Evolutionary conservation across 1,284 basidiomycete species (phyloP).

Genomic region (Leccinum fallax): DNA sequence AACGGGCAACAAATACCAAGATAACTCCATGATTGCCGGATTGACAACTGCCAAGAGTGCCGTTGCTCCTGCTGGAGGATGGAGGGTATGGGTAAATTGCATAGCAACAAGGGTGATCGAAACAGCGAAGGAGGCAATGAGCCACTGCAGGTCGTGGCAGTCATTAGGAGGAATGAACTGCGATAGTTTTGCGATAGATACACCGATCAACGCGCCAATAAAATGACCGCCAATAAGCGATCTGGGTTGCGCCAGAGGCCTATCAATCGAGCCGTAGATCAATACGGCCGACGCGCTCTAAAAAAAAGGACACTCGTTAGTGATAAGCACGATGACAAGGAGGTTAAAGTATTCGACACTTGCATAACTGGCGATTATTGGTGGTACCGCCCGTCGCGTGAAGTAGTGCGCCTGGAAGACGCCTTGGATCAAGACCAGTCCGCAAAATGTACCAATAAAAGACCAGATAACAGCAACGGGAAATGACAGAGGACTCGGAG

Average conservation of each 20-base stretch:
- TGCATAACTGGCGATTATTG: constrained; percentile 32
- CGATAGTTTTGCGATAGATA: constrained; percentile 61
- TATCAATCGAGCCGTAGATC: constrained; percentile 58
- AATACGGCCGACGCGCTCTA: constrained; percentile 65
- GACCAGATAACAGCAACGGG: constrained; percentile 33
- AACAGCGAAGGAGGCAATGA: constrained; percentile 57
- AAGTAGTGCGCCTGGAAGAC: constrained; percentile 56
- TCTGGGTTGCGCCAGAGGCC: constrained; percentile 64
- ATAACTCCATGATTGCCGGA: constrained; percentile 46
- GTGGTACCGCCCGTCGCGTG: constrained; percentile 47
- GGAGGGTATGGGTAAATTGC: constrained; percentile 56
- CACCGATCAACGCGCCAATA: constrained; percentile 38
- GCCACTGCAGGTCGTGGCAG: constrained; percentile 51
- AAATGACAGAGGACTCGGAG: constrained; percentile 7
- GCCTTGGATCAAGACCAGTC: constrained; percentile 57
- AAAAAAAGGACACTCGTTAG: constrained; percentile 42
- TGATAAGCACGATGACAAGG: background rate
- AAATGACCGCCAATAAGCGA: constrained; percentile 46
- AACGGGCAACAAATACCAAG: constrained; percentile 65
- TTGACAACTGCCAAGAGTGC: constrained; percentile 52
- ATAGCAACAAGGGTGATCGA: constrained; percentile 48
- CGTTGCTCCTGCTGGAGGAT: constrained; percentile 63
- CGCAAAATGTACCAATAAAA: constrained; percentile 56
- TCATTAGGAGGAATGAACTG: constrained; percentile 43
- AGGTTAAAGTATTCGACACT: constrained; percentile 4